Evolutionary conservation across 1,284 basidiomycete genomes (phyloP), one percentile per base, ranked within the genome.

Genomic region (Singerocomus rubriflavus): DNA sequence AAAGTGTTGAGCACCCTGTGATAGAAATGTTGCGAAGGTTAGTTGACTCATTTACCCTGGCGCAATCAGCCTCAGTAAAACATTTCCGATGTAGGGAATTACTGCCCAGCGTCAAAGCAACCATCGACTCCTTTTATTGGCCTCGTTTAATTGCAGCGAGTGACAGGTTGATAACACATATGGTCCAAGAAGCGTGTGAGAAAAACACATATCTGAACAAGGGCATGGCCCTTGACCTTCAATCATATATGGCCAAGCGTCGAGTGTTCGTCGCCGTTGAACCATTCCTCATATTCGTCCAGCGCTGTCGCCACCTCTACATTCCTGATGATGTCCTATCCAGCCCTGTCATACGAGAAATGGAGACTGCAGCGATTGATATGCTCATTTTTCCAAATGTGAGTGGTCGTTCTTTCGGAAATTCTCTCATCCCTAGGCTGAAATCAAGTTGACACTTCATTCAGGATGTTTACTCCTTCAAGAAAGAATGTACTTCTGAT

Each of bases 401-500:
- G 17, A 46, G 7, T 4, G 13, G 30, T 2, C 12, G 13, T 12
- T 25, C 21, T 29, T 11, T 16, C 17, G 5, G 6, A 10, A 21
- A 7, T n/a, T 14, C 11, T 5, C 13, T 35, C 1, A 5, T 7
- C 2, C 14, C 12, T 3, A 21, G 12, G 4, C 26, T 6, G 17
- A 7, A 9, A 21, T 30, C n/a, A 17, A 30, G 29, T 30, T 11
- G 6, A 30, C 11, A 30, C 5, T 30, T 11, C 11, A 10, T 30
- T 13, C 38, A 46, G 44, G 44, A 46, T 10, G 11, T 46, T 10
- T 12, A 43, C 17, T 46, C 44, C 39, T 46, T 43, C 27, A 43
- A 43, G 39, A 45, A 43, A 26, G 44, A 45, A 30, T 29, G 21
- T 29, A 6, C 2, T 12, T 3, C 26, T 14, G 44, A 44, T 7